These are phyloP conservation scores for Huntiella moniliformis DNA, from an alignment of 2,329 filamentous ascomycete species.

Conservation along the genomic window DNA sequence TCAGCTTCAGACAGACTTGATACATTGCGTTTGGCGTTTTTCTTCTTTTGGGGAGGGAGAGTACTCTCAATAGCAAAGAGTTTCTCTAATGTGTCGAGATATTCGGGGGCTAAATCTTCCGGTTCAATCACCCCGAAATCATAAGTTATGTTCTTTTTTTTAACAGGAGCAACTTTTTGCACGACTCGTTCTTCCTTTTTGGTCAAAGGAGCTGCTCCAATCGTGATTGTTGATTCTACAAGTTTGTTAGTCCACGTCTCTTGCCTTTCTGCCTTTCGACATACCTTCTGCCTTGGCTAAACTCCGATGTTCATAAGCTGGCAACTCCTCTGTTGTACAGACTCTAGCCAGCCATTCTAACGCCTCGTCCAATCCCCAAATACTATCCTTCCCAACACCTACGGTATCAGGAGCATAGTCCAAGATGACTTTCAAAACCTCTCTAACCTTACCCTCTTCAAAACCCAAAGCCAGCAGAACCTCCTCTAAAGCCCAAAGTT, in stretches of 20 bases:
- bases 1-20: constrained; percentile 16
- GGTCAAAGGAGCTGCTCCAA: background rate
- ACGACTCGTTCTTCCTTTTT: constrained; percentile 4
- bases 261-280: background rate
- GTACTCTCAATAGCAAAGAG: constrained; percentile 44
- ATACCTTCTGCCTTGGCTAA: constrained; percentile 21
- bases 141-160: constrained; percentile 18
- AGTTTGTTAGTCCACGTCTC: no score
- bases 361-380: constrained; percentile 76
- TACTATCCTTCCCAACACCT: constrained; percentile 38
- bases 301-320: constrained; percentile 43
- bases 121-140: constrained; percentile 52
- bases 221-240: no score
- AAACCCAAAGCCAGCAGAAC: constrained; percentile 54
- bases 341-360: constrained; percentile 81
- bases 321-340: constrained; percentile 48
- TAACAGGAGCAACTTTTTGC: constrained; percentile 15
- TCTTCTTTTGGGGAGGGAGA: constrained; percentile 18
- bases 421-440: constrained; percentile 47
- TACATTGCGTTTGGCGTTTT: constrained; percentile 16
- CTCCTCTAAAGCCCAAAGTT: constrained; percentile 69
- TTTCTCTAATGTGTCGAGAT: constrained; percentile 53
- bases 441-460: constrained; percentile 38
- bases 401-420: constrained; percentile 46
- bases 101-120: constrained; percentile 55